phyloP scores from a whole-genome alignment of 257 asterid genomes.

The Salvia miltiorrhiza region DNA sequence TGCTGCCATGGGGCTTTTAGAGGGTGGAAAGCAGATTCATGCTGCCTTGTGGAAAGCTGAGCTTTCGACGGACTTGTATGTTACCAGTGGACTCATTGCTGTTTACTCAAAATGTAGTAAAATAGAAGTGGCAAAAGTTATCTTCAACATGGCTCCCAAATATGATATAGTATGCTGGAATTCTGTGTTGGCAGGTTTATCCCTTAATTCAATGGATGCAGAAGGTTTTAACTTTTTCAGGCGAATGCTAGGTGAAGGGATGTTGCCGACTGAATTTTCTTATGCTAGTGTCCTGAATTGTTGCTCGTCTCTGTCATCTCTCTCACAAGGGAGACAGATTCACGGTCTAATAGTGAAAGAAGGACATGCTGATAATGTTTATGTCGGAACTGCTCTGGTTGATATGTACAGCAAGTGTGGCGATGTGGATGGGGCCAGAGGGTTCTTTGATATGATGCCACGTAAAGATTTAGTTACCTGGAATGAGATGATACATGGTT shows the following conservation, averaged over 20 bases:
- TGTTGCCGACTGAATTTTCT: constrained; percentile 54
- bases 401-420: constrained; percentile 70
- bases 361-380: constrained; percentile 45
- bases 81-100: constrained; percentile 65
- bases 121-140: constrained; percentile 41
- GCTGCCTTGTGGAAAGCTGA: constrained; percentile 38
- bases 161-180: constrained; percentile 62
- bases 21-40: constrained; percentile 66
- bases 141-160: constrained; percentile 39
- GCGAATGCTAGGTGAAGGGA: constrained; percentile 41
- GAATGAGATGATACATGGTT: constrained; percentile 74
- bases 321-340: constrained; percentile 57
- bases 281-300: constrained; percentile 50
- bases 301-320: constrained; percentile 48
- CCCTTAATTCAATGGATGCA: constrained; percentile 39
- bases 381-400: constrained; percentile 55
- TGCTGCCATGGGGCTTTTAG: constrained; percentile 46
- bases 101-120: constrained; percentile 58
- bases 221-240: constrained; percentile 52
- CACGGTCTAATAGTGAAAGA: constrained; percentile 45
- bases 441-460: constrained; percentile 43
- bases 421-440: constrained; percentile 37
- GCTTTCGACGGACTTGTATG: constrained; percentile 41
- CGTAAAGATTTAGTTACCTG: constrained; percentile 44
- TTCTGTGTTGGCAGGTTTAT: constrained; percentile 61